Conservation (phyloP, 257 asterid species). For the Mentha longifolia region DNA sequence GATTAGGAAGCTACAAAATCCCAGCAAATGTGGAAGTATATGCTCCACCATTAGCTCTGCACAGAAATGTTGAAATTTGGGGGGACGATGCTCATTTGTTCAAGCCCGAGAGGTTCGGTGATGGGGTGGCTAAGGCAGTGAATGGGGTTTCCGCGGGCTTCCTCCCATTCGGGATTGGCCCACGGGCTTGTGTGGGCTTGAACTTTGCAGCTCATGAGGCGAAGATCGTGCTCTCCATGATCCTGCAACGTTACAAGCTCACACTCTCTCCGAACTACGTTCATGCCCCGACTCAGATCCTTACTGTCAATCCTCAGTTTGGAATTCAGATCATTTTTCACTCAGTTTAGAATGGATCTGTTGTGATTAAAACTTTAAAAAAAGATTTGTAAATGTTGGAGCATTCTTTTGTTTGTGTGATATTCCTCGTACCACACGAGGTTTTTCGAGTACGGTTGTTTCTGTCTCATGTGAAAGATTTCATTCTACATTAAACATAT, state of each 20-base stretch:
- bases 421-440: not conserved
- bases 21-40: slow-evolving; percentile 29
- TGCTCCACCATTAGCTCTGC: slow-evolving; percentile 23
- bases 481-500: not conserved
- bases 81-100: slow-evolving; percentile 30
- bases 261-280: slow-evolving; percentile 39
- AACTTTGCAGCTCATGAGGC: slow-evolving; percentile 22
- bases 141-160: slow-evolving; percentile 25
- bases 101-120: slow-evolving; percentile 36
- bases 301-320: slow-evolving; percentile 43
- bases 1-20: slow-evolving; percentile 26
- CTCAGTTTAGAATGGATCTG: slow-evolving; percentile 2
- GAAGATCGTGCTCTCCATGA: slow-evolving; percentile 22
- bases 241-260: slow-evolving; percentile 30
- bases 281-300: slow-evolving; percentile 45
- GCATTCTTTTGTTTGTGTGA: not conserved
- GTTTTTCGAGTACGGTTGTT: not conserved
- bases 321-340: slow-evolving; percentile 46
- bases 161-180: slow-evolving; percentile 34
- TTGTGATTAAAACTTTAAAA: no score
- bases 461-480: not conserved
- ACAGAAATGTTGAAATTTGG: slow-evolving; percentile 33
- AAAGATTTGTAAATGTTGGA: not conserved
- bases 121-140: slow-evolving; percentile 36
- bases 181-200: slow-evolving; percentile 33